These are phyloP conservation scores for Pulveroboletus frians DNA, from an alignment of 768 basidiomycete species.

Conservation along the genomic window DNA sequence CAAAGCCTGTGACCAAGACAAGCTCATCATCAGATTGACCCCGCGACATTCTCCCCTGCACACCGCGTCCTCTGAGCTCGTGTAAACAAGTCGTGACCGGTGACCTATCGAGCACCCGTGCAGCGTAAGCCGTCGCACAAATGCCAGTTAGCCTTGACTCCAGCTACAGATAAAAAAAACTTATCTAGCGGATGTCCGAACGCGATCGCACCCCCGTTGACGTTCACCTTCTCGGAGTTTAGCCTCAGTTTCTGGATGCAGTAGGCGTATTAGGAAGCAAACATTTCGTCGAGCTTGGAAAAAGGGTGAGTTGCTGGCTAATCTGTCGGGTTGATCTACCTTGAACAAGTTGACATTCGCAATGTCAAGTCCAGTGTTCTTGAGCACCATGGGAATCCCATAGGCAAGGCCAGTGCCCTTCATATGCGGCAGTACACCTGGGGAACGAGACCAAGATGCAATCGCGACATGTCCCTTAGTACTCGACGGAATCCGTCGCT, in stretches of 20 bases:
- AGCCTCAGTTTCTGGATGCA: conserved; percentile 61
- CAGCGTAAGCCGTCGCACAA: conserved; percentile 44
- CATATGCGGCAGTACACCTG: conserved; percentile 71
- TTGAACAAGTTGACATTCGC: conserved; percentile 73
- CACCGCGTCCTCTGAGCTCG: conserved; percentile 56
- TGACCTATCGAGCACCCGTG: conserved; percentile 79
- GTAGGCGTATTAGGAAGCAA: conserved; percentile 80
- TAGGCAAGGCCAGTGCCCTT: conserved; percentile 85
- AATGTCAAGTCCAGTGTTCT: conserved; percentile 57
- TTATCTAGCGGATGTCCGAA: conserved; percentile 79
- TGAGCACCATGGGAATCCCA: conserved; percentile 77
- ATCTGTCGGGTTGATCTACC: background rate
- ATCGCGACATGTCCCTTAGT: background rate
- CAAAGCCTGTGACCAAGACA: conserved; percentile 46
- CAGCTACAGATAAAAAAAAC: conserved; percentile 25
- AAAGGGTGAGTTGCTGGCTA: background rate
- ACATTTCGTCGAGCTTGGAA: conserved; percentile 81
- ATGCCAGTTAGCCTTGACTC: conserved; percentile 7
- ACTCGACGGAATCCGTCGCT: background rate
- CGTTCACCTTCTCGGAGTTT: conserved; percentile 66
- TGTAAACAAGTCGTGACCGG: conserved; percentile 75
- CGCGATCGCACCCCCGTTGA: conserved; percentile 89
- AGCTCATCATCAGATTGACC: background rate
- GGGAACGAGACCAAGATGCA: background rate
- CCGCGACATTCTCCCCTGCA: background rate